phyloP scores from a whole-genome alignment of 352 stramenopile species.

The Pythium scleroteichum region DNA sequence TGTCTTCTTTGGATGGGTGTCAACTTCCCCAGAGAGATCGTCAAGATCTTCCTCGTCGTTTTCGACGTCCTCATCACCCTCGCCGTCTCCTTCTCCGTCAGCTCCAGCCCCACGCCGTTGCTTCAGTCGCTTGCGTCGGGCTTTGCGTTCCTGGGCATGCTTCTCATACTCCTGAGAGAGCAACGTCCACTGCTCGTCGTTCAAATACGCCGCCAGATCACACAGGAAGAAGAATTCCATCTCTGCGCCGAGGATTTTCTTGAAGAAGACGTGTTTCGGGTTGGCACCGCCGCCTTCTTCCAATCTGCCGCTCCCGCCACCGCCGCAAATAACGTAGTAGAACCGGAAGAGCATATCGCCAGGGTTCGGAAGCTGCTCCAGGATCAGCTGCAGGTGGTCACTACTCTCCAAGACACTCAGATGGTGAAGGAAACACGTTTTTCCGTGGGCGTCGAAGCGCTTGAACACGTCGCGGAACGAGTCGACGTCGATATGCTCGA shows the following conservation, averaged over 20 bases:
- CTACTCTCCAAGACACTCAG: conserved; percentile 53
- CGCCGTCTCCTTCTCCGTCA: conserved; percentile 14
- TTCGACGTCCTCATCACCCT: conserved; percentile 7
- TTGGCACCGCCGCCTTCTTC: conserved; percentile 11
- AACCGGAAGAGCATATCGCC: conserved; percentile 65
- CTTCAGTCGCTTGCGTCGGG: conserved; percentile 18
- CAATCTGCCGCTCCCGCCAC: conserved; percentile 22
- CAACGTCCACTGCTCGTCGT: conserved; percentile 64
- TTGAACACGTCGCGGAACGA: conserved; percentile 73
- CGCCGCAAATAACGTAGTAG: conserved; percentile 50
- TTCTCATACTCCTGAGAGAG: conserved; percentile 70
- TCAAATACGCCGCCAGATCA: conserved; percentile 58
- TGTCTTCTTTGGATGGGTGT: not conserved
- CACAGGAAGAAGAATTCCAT: conserved; percentile 78
- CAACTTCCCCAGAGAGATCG: not conserved
- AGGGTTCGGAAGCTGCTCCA: conserved; percentile 52
- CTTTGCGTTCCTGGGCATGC: conserved; percentile 38
- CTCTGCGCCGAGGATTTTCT: conserved; percentile 51
- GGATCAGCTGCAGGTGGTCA: conserved; percentile 54
- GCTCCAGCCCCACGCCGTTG: conserved; percentile 16
- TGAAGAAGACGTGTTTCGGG: conserved; percentile 61
- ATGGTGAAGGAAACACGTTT: conserved; percentile 63
- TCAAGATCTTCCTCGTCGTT: conserved; percentile 2
- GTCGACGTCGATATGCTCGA: conserved; percentile 60
- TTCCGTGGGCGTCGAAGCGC: conserved; percentile 56